phyloP scores from a whole-genome alignment of 768 basidiomycete species.

The Rossbeevera mucosa region DNA sequence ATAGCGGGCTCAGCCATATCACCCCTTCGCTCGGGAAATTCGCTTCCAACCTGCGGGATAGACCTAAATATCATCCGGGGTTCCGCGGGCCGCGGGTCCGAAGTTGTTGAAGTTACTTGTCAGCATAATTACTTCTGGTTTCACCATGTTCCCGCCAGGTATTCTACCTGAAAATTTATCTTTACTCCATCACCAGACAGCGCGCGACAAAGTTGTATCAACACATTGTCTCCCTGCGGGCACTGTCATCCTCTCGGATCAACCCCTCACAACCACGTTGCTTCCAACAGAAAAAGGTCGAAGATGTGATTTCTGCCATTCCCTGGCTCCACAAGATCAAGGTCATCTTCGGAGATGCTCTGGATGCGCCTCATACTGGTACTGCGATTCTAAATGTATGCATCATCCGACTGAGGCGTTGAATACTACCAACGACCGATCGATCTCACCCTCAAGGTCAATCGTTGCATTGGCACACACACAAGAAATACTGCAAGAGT shows the following conservation, averaged over 20 bases:
- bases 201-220: slow-evolving; percentile 51
- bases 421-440: slow-evolving; percentile 7
- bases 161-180: slow-evolving; percentile 12
- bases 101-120: background rate
- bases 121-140: too few species aligned
- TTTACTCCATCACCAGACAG: slow-evolving; percentile 42
- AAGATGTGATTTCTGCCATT: slow-evolving; percentile 66
- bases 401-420: slow-evolving; percentile 7
- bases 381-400: slow-evolving; percentile 65
- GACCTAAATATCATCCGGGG: background rate
- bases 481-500: slow-evolving; percentile 64
- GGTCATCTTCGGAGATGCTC: slow-evolving; percentile 51
- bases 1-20: slow-evolving; percentile 24
- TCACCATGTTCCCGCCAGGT: slow-evolving; percentile 11
- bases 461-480: slow-evolving; percentile 58
- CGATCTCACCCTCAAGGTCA: slow-evolving; percentile 48
- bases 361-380: slow-evolving; percentile 68
- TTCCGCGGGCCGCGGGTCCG: background rate
- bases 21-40: background rate
- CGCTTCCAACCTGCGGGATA: background rate
- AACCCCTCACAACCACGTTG: slow-evolving; percentile 45
- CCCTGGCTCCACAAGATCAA: slow-evolving; percentile 23
- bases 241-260: slow-evolving; percentile 42
- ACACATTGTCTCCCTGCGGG: slow-evolving; percentile 39
- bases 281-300: slow-evolving; percentile 54